Percentiles rank a stretch among this genome's conserved stretches.
Conservation (phyloP, 192 early-diverging fungal genomes). For the Rhizophagus sp. region DNA sequence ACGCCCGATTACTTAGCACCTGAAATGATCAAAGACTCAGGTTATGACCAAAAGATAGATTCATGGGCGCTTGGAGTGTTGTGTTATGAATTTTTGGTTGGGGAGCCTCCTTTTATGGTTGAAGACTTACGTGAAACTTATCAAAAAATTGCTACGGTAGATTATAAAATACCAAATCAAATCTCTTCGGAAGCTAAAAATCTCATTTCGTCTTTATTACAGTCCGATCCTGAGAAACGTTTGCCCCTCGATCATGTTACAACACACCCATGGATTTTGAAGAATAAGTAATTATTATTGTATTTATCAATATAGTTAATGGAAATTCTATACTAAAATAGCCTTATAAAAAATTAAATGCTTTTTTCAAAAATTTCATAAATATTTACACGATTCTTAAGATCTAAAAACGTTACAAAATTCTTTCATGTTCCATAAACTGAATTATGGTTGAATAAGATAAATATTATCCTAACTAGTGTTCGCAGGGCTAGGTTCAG, state of each 20-base stretch:
- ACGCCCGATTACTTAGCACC: slow-evolving; percentile 96
- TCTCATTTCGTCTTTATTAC: slow-evolving; percentile 80
- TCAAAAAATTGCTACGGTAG: slow-evolving; percentile 77
- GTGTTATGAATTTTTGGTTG: slow-evolving; percentile 90
- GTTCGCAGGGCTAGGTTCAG: too few relatives aligned
- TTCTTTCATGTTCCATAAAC: too few relatives aligned
- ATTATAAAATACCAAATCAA: slow-evolving; percentile 74
- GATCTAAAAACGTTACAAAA: too few relatives aligned
- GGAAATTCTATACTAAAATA: too few relatives aligned
- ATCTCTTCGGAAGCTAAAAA: slow-evolving; percentile 80
- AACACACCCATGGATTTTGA: slow-evolving; percentile 69
- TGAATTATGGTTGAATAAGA: too few relatives aligned
- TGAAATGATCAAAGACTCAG: slow-evolving; percentile 88
- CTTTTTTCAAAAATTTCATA: too few relatives aligned
- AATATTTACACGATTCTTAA: too few relatives aligned
- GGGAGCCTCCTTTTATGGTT: slow-evolving; percentile 84
- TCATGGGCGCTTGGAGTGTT: slow-evolving; percentile 92
- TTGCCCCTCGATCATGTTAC: slow-evolving; percentile 74
- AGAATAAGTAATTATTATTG: background rate
- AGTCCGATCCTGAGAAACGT: slow-evolving; percentile 70
- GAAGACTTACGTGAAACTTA: slow-evolving; percentile 52
- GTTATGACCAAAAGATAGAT: slow-evolving; percentile 81
- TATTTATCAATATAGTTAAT: background rate
- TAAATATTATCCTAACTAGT: too few relatives aligned
- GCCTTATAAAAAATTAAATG: too few relatives aligned